Conservation (phyloP, 176 grass and related monocot genomes). For the Oryza officinalis region DNA sequence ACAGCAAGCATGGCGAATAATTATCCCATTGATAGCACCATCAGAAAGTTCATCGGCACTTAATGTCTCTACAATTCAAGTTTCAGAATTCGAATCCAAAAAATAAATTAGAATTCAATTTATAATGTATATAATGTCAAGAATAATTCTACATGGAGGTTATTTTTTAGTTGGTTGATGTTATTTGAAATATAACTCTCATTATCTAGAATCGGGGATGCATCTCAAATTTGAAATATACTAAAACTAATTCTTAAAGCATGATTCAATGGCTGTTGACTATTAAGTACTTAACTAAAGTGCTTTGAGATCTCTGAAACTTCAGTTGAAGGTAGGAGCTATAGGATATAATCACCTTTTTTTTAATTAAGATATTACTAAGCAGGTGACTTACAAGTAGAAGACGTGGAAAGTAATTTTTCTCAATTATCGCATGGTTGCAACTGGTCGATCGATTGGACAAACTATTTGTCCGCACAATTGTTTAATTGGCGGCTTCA, state of each 20-base stretch:
- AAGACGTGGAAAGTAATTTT: background rate
- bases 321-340: background rate
- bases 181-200: background rate
- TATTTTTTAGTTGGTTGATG: background rate
- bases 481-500: background rate
- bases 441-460: background rate
- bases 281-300: background rate
- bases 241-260: background rate
- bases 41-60: background rate
- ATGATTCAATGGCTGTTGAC: background rate
- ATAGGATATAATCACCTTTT: background rate
- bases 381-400: background rate
- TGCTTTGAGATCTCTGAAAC: too few relatives aligned
- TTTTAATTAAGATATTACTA: background rate
- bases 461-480: background rate
- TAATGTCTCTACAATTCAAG: background rate
- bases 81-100: background rate
- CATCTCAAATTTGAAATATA: too few relatives aligned
- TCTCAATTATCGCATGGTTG: background rate
- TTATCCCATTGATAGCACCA: background rate
- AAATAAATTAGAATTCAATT: background rate
- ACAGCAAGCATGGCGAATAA: background rate
- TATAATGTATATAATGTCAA: background rate
- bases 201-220: too few relatives aligned
- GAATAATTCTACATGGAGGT: background rate